Percentiles rank a stretch among this genome's conserved stretches.
These are phyloP conservation scores for Epichloe glyceriae DNA, from an alignment of 2,329 filamentous ascomycete species.

Conservation along the genomic window DNA sequence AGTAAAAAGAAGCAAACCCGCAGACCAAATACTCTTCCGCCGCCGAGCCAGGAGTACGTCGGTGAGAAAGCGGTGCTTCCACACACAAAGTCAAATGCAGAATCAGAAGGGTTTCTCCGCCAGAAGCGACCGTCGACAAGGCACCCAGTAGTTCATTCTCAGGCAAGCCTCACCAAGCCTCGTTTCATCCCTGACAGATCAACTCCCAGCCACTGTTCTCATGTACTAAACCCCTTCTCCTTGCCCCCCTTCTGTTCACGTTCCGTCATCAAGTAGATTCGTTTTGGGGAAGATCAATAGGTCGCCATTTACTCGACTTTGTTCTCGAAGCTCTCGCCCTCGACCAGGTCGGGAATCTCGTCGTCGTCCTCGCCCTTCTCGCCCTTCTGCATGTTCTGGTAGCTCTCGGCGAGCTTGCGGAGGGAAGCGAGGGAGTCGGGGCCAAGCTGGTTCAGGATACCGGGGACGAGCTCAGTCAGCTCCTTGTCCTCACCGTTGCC, in stretches of 20 bases:
- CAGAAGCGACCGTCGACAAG: background rate
- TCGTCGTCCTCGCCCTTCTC: conserved; percentile 78
- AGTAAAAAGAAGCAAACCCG: background rate
- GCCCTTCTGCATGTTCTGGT: conserved; percentile 97
- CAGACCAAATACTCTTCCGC: background rate
- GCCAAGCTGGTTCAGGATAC: conserved; percentile 98
- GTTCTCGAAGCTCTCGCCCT: conserved; percentile 95
- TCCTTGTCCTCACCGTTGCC: conserved; percentile 98
- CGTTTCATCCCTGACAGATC: conserved; percentile 3
- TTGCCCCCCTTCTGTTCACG: conserved; percentile 1
- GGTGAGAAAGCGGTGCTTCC: background rate
- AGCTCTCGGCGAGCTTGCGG: conserved; percentile 97
- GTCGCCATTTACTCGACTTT: conserved; percentile 67
- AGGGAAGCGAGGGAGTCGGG: conserved; percentile 95
- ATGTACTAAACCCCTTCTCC: background rate
- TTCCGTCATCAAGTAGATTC: conserved; percentile 5
- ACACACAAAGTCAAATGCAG: background rate
- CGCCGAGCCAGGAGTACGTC: background rate
- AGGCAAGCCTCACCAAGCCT: background rate
- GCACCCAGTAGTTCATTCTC: conserved; percentile 1
- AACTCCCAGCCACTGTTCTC: conserved; percentile 3
- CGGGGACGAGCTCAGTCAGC: conserved; percentile 96
- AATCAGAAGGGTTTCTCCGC: background rate
- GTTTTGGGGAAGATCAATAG: background rate
- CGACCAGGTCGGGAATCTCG: conserved; percentile 93